A percentile compares a stretch with the other conserved stretches of the same genome.
These are phyloP conservation scores for Fusarium xylarioides DNA, from an alignment of 2,329 filamentous ascomycete species.

Conservation along the genomic window DNA sequence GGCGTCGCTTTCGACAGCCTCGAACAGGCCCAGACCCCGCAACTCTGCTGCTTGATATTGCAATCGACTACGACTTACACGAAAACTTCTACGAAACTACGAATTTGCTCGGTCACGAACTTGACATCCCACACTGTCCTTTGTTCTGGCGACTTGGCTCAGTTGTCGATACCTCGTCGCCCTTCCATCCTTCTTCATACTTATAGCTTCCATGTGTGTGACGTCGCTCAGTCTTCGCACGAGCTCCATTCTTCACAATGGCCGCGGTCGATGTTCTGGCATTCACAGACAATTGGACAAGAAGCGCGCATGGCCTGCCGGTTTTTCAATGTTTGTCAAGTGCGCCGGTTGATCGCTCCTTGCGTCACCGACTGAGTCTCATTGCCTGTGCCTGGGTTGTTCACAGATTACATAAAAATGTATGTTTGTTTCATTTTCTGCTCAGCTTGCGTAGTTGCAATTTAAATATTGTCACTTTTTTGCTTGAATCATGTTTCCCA, in stretches of 20 bases:
- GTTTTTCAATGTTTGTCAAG: slow-evolving; percentile 45
- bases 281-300: slow-evolving; percentile 54
- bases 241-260: slow-evolving; percentile 62
- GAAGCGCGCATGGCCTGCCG: slow-evolving; percentile 50
- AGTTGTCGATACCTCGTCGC: slow-evolving; percentile 16
- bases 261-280: slow-evolving; percentile 60
- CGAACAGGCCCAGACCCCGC: background rate
- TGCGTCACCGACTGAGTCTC: slow-evolving; percentile 43
- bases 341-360: slow-evolving; percentile 41
- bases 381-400: slow-evolving; percentile 49
- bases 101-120: slow-evolving; percentile 5
- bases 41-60: slow-evolving; percentile 18
- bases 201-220: slow-evolving; percentile 63
- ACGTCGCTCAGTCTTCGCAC: slow-evolving; percentile 52
- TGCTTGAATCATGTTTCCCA: background rate
- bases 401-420: slow-evolving; percentile 34
- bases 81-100: slow-evolving; percentile 6
- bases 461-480: slow-evolving; percentile 3
- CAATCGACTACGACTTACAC: slow-evolving; percentile 29
- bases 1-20: slow-evolving; percentile 32
- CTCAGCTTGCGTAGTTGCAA: background rate
- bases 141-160: slow-evolving; percentile 17
- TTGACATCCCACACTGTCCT: slow-evolving; percentile 6
- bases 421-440: slow-evolving; percentile 26
- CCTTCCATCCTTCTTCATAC: slow-evolving; percentile 18